Evolutionary conservation across 768 basidiomycete species (phyloP), one percentile per base, ranked within the genome.

Genomic region (Naematelia aurantialba): DNA sequence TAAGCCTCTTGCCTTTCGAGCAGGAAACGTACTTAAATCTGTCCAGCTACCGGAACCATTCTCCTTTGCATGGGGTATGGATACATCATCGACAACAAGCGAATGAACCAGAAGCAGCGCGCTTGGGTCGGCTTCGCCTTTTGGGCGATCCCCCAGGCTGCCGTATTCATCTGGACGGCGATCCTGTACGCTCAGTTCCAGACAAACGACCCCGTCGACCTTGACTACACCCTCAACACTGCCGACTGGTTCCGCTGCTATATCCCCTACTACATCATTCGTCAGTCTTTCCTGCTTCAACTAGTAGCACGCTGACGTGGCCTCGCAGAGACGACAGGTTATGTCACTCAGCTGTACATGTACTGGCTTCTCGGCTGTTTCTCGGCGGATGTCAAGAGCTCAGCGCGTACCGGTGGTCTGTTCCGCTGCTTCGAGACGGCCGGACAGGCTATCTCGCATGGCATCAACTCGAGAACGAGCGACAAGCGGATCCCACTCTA

Each of bases 311-410:
- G 34, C 34, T 17, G 34, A 39, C 34, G 34, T 39, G 34, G 17
- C 34, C 8, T 8, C 17, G 34, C 34, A 39, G 34, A 39, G 17
- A 39, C 34, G 34, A 62, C 61, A 13, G 65, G 65, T 8, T 63
- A 54, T 27, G 52, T 54, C 21, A 59, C 52, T 13, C 67, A 69
- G 54, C 46, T 59, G 25, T 61, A 59, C 49, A 46, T 67, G 39
- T 69, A 73, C 61, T 69, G 68, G 66, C 34, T 69, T 11, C 46
- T 73, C 42, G 61, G 55, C 29, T 47, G 46, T n/a, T 69, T 69
- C 52, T 39, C 62, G 8, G 60, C 62, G 14, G 64, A 69, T 39
- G 56, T 68, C 34, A 57, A 61, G 17, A 45, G 56, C 12, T 53
- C 51, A 17, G 52, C 71, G 10, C 54, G 71, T 11, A 61, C 60